These are phyloP conservation scores for Sporothrix humicola DNA, from an alignment of 2,329 filamentous ascomycete species.

Conservation along the genomic window DNA sequence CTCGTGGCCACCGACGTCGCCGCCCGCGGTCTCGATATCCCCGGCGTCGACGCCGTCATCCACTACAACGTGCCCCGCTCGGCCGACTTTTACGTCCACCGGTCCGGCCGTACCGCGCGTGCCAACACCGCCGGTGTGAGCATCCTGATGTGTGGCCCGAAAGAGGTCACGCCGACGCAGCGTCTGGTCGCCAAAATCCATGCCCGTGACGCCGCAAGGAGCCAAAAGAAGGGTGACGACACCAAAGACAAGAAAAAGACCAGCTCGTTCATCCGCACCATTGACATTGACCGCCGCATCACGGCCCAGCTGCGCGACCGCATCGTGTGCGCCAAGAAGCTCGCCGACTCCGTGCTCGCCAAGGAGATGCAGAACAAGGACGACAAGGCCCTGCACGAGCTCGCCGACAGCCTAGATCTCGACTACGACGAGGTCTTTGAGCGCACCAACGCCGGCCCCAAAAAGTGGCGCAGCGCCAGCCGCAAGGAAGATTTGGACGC, in stretches of 20 bases:
- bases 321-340: slow-evolving; percentile 79
- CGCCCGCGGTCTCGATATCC: slow-evolving; percentile 91
- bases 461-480: slow-evolving; percentile 46
- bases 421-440: slow-evolving; percentile 78
- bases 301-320: slow-evolving; percentile 77
- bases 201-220: slow-evolving; percentile 54
- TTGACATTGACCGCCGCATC: slow-evolving; percentile 83
- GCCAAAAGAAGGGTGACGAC: slow-evolving; percentile 37
- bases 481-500: slow-evolving; percentile 81
- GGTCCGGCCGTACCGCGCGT: slow-evolving; percentile 91
- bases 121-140: slow-evolving; percentile 78
- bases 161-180: slow-evolving; percentile 85
- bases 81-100: slow-evolving; percentile 93
- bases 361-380: slow-evolving; percentile 87
- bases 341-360: slow-evolving; percentile 80
- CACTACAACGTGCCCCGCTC: slow-evolving; percentile 95
- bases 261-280: slow-evolving; percentile 72
- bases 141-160: slow-evolving; percentile 86
- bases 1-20: slow-evolving; percentile 93
- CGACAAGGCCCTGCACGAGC: slow-evolving; percentile 80
- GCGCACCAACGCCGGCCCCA: slow-evolving; percentile 26
- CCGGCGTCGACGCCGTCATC: slow-evolving; percentile 83
- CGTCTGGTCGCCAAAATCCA: slow-evolving; percentile 89
- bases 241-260: not conserved
- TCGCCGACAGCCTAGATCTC: slow-evolving; percentile 90